Evolutionary conservation across 2,329 filamentous ascomycete species (phyloP).

Genomic region (Ophiostoma pallidulum): DNA sequence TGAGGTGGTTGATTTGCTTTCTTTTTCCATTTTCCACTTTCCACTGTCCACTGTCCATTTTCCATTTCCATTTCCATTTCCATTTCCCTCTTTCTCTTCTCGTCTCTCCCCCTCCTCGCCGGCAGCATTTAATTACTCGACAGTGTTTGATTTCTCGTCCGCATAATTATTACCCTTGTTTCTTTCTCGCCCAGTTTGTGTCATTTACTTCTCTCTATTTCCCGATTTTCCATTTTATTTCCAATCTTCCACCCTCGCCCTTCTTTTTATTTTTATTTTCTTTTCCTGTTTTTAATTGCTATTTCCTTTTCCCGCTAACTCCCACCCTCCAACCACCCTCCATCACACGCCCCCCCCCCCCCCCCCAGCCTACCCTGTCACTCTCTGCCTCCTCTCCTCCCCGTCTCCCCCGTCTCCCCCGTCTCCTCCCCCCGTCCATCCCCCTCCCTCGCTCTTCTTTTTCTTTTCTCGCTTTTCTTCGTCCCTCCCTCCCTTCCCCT

Average conservation of each 20-base stretch:
- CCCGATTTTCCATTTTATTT: not conserved
- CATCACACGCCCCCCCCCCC: not conserved
- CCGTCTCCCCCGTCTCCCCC: not conserved
- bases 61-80: not conserved
- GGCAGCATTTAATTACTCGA: too few species aligned
- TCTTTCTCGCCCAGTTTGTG: too few species aligned
- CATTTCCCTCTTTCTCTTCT: not conserved
- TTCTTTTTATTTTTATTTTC: constrained; percentile 2
- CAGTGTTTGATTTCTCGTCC: too few species aligned
- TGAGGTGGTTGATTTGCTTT: not conserved
- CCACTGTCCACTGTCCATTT: not conserved
- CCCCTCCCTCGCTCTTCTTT: not conserved
- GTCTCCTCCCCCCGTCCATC: not conserved
- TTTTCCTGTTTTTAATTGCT: not conserved
- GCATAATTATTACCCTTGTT: too few species aligned
- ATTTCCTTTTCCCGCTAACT: constrained; percentile 9
- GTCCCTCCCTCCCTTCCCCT: not conserved
- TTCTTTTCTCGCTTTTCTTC: not conserved
- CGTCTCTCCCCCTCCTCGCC: too few species aligned
- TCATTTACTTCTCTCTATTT: not conserved
- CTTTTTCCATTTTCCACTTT: not conserved
- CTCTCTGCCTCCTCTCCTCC: not conserved
- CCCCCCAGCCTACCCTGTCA: not conserved
- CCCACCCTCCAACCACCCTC: constrained; percentile 2
- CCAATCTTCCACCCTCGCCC: not conserved